Evolutionary conservation across 352 stramenopile species (phyloP).

Genomic region (Pythium brachiatum): DNA sequence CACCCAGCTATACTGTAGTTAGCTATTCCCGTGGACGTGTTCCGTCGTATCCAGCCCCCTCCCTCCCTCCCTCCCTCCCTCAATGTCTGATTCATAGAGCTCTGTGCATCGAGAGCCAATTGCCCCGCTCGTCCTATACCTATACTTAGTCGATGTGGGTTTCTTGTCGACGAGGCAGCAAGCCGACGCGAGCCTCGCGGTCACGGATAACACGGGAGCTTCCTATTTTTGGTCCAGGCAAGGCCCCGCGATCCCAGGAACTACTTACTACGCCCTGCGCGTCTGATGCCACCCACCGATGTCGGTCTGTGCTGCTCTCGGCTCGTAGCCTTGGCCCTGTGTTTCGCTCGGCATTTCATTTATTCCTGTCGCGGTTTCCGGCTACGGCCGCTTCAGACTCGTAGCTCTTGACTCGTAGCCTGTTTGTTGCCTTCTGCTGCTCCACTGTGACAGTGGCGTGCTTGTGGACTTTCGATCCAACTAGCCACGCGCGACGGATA

Average conservation of each 20-base stretch:
- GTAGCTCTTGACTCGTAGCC: no score
- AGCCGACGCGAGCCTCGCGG: neutral
- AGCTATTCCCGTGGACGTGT: no score
- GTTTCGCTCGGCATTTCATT: constrained; percentile 19
- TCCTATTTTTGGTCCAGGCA: neutral
- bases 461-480: neutral
- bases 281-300: neutral
- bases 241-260: neutral
- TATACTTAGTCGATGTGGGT: neutral
- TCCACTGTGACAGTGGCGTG: neutral
- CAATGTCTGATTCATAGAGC: neutral
- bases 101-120: neutral
- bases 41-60: neutral
- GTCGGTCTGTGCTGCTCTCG: neutral
- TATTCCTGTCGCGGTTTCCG: constrained; percentile 19
- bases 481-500: neutral
- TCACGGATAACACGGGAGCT: neutral
- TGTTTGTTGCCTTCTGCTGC: neutral
- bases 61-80: no score
- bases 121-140: neutral
- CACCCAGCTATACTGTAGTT: no score
- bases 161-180: neutral
- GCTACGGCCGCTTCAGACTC: neutral
- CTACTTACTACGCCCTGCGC: neutral
- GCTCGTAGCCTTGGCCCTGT: neutral